These are phyloP conservation scores for Cymbopogon citratus DNA, from an alignment of 176 grass and related monocot species.

Conservation along the genomic window DNA sequence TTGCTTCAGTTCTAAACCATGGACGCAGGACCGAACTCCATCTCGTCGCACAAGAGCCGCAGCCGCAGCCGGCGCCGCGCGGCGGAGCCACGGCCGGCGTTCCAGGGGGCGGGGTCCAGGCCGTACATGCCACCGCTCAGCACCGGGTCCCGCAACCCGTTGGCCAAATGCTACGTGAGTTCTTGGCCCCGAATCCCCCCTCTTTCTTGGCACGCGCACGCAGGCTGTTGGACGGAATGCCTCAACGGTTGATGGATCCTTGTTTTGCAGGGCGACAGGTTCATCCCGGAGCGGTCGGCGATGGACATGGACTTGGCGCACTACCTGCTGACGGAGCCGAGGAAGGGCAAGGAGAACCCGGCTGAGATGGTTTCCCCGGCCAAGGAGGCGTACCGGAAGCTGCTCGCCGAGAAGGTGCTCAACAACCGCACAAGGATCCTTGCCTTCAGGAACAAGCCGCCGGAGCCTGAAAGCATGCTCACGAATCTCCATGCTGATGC, in stretches of 20 bases:
- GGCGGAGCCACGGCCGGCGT: neutral
- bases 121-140: slow-evolving; percentile 54
- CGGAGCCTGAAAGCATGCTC: slow-evolving; percentile 24
- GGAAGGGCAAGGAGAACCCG: slow-evolving; percentile 44
- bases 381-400: slow-evolving; percentile 49
- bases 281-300: slow-evolving; percentile 45
- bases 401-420: slow-evolving; percentile 48
- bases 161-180: slow-evolving; percentile 37
- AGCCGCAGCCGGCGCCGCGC: neutral
- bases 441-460: slow-evolving; percentile 48
- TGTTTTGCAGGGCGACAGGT: slow-evolving; percentile 57
- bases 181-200: neutral
- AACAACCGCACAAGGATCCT: slow-evolving; percentile 61
- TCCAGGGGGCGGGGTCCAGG: slow-evolving; percentile 37
- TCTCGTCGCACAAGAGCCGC: slow-evolving; percentile 20
- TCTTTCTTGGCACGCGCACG: neutral
- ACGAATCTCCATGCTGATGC: slow-evolving; percentile 26
- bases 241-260: slow-evolving; percentile 4
- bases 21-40: slow-evolving; percentile 39
- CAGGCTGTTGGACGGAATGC: slow-evolving; percentile 15
- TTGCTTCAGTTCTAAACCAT: slow-evolving; percentile 21
- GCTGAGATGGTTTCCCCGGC: slow-evolving; percentile 14
- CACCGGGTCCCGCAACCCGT: slow-evolving; percentile 25
- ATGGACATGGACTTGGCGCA: slow-evolving; percentile 68
- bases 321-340: slow-evolving; percentile 56